phyloP scores from a whole-genome alignment of 2,329 filamentous ascomycete genomes.

The Lachnellula subtilissima region DNA sequence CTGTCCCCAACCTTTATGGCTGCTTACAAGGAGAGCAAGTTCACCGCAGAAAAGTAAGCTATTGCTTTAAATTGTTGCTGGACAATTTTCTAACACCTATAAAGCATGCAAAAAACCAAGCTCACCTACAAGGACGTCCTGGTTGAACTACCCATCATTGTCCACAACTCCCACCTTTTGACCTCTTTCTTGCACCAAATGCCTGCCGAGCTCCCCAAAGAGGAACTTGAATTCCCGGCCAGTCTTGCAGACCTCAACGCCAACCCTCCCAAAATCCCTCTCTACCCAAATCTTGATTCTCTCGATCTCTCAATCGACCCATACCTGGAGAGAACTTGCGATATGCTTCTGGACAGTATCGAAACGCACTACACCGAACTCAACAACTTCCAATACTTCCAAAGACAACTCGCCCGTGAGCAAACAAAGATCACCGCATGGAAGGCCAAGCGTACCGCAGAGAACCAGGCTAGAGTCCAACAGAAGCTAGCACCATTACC shows the following conservation, averaged over 20 bases:
- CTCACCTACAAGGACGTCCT: conserved; percentile 92
- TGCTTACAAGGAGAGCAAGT: conserved; percentile 92
- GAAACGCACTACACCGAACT: conserved; percentile 97
- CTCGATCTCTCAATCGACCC: conserved; percentile 94
- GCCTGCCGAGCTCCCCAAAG: conserved; percentile 59
- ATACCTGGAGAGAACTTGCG: conserved; percentile 96
- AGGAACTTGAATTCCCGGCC: conserved; percentile 68
- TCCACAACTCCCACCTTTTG: conserved; percentile 97
- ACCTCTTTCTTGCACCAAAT: conserved; percentile 94
- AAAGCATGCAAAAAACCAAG: conserved; percentile 87
- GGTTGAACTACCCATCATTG: conserved; percentile 77
- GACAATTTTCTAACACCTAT: conserved; percentile 7
- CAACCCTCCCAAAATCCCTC: conserved; percentile 57
- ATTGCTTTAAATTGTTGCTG: background rate
- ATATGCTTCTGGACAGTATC: conserved; percentile 92
- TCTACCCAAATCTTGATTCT: conserved; percentile 79
- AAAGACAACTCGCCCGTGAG: conserved; percentile 87
- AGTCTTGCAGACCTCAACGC: conserved; percentile 74
- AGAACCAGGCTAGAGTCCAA: conserved; percentile 79
- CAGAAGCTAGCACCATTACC: conserved; percentile 86
- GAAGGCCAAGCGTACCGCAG: conserved; percentile 94
- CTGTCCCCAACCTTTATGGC: conserved; percentile 83
- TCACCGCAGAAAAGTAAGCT: conserved; percentile 86
- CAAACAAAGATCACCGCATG: conserved; percentile 95
- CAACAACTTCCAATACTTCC: conserved; percentile 99